Base-by-base conservation (phyloP, 495 filamentous ascomycete species). In the Xanthoparmelia taractica region DNA sequence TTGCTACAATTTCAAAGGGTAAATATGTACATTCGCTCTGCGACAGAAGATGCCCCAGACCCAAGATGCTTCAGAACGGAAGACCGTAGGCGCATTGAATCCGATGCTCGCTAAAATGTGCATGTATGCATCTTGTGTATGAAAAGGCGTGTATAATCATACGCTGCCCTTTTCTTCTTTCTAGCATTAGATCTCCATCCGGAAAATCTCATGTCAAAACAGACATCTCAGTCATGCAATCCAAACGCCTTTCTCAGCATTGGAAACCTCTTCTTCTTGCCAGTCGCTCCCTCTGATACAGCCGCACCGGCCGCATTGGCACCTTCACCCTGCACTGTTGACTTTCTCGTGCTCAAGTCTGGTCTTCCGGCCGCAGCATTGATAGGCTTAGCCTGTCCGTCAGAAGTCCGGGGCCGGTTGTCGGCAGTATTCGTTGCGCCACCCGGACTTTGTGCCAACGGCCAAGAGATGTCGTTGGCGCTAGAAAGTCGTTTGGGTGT, bases 221-320 rank as follows among this genome's bases (percentile, higher is more conserved):
- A 29, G 27, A 33, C 27, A 8, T 15, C 17, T 78, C 64, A 79
- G 55, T 66, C 63, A 47, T 74, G 72, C 60, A 81, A 66, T 13
- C 79, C 75, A 57, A 83, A 77, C 34, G 78, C 79, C 63, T 78
- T 80, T 29, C 78, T 72, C 58, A 83, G 69, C 59, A 74, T 70
- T 1, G 74, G 74, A 59, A 83, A 82, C 59, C 78, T 77, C 66
- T 78, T 83, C 71, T 81, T 82, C 59, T 78, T 78, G 41, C 73
- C 75, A 13, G 75, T 73, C 31, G 71, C 68, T 37, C 52, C 65
- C 18, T 55, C 71, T 61, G 76, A 75, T 31, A 76, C 70, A 59
- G 61, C 27, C 23, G 31, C 54, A 31, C 54, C 75, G 33, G 76
- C 72, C 23, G 72, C 67, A 17, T 70, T 72, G 55, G 45, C 38